Evolutionary conservation across 2,329 filamentous ascomycete species (phyloP).

Genomic region (Scorias spongiosa): DNA sequence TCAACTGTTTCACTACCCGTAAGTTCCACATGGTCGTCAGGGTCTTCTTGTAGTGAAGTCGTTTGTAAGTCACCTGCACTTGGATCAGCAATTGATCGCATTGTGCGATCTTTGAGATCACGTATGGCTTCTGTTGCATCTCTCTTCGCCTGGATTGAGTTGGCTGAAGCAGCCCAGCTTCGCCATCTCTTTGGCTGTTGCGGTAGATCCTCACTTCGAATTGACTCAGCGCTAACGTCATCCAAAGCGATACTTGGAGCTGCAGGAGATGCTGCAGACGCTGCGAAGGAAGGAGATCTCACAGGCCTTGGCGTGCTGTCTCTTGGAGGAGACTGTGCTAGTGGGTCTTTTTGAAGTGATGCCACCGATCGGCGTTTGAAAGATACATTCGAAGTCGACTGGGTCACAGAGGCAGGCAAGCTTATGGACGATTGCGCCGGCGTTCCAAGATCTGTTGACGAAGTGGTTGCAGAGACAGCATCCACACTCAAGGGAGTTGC

Average conservation of each 20-base stretch:
- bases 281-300: constrained; percentile 15
- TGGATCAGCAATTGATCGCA: not conserved
- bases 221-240: constrained; percentile 13
- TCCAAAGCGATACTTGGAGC: constrained; percentile 14
- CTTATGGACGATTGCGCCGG: not conserved
- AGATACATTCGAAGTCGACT: not conserved
- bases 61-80: not conserved
- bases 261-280: constrained; percentile 3
- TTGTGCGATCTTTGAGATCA: constrained; percentile 10
- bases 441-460: constrained; percentile 2
- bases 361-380: constrained; percentile 11
- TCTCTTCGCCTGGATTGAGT: constrained; percentile 2
- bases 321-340: constrained; percentile 1
- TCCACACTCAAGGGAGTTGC: constrained; percentile 6
- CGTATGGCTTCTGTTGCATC: constrained; percentile 17
- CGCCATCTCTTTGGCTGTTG: constrained; percentile 7
- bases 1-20: not conserved
- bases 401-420: not conserved
- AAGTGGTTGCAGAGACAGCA: constrained; percentile 7
- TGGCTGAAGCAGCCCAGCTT: constrained; percentile 22
- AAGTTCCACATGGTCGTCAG: no score
- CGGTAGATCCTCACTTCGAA: constrained; percentile 10
- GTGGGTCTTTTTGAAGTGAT: constrained; percentile 4
- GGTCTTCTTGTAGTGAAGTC: not conserved
- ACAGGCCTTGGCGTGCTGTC: constrained; percentile 8